Evolutionary conservation across 2,329 filamentous ascomycete genomes (phyloP).

Genomic region (Pyrenophora seminiperda): DNA sequence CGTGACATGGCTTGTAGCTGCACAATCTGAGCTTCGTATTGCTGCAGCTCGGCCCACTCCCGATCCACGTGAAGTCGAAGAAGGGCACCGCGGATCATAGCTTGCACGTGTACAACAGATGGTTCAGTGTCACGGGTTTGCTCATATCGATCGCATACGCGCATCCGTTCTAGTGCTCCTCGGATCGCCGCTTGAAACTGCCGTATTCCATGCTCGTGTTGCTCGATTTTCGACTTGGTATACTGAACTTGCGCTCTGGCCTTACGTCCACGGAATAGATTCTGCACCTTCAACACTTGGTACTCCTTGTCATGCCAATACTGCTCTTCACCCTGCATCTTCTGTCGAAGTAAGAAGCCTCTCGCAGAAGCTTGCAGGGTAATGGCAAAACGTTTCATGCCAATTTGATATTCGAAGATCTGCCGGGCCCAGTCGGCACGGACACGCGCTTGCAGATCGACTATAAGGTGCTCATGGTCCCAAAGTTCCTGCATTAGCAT

Average conservation of each 20-base stretch:
- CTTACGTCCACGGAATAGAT: conserved; percentile 72
- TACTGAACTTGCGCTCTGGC: conserved; percentile 53
- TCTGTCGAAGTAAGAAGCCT: conserved; percentile 73
- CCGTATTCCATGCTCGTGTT: conserved; percentile 53
- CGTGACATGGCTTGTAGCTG: conserved; percentile 50
- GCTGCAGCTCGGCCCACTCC: conserved; percentile 39
- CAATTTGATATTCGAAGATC: conserved; percentile 77
- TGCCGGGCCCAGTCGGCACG: conserved; percentile 87
- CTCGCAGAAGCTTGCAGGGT: conserved; percentile 79
- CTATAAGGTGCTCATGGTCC: conserved; percentile 77
- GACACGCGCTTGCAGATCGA: conserved; percentile 84
- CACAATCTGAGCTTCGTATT: conserved; percentile 57
- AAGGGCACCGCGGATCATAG: conserved; percentile 68
- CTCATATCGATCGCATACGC: conserved; percentile 60
- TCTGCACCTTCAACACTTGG: conserved; percentile 80
- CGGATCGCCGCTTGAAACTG: conserved; percentile 64
- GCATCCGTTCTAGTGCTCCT: conserved; percentile 52
- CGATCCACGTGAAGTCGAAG: conserved; percentile 61
- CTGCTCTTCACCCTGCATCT: conserved; percentile 65
- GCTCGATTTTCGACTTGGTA: conserved; percentile 55
- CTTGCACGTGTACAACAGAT: conserved; percentile 59
- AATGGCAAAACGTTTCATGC: conserved; percentile 81
- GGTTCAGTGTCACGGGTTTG: conserved; percentile 67
- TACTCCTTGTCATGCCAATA: conserved; percentile 73
- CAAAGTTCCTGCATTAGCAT: conserved; percentile 86